These are phyloP conservation scores for Aureobasidium namibiae DNA, from an alignment of 2,329 filamentous ascomycete genomes.

Conservation along the genomic window DNA sequence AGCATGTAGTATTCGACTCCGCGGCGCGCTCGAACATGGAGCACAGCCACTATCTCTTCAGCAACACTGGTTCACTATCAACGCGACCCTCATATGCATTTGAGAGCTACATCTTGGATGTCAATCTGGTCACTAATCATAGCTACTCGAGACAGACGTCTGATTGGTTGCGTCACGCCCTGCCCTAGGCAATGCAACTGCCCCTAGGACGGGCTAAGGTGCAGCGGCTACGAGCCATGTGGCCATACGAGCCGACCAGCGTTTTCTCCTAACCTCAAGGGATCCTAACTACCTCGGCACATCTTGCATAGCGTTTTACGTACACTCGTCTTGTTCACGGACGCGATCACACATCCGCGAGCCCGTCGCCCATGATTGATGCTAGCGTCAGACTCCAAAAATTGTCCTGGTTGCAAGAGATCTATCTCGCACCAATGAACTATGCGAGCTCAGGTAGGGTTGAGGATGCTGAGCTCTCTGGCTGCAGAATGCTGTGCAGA, in stretches of 20 bases:
- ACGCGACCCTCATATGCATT: neutral
- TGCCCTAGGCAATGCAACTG: neutral
- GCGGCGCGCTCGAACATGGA: neutral
- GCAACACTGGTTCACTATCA: neutral
- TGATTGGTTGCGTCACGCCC: slow-evolving; percentile 3
- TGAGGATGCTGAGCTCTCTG: too few relatives aligned
- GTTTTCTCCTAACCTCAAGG: neutral
- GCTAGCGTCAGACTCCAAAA: neutral
- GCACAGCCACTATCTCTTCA: neutral
- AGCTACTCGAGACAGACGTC: neutral
- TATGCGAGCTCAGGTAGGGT: neutral
- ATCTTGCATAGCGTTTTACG: neutral
- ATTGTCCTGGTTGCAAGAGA: neutral
- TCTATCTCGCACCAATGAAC: too few relatives aligned
- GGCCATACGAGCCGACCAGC: slow-evolving; percentile 11
- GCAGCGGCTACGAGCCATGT: neutral
- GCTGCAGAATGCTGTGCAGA: neutral
- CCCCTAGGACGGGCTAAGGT: neutral
- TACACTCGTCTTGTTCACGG: neutral
- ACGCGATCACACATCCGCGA: neutral
- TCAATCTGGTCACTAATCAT: neutral
- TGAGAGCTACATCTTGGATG: neutral
- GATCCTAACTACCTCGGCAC: neutral
- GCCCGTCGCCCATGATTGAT: neutral
- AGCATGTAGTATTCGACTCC: neutral